Conservation (phyloP, 2,329 filamentous ascomycete genomes). For the Conoideocrella luteorostrata region DNA sequence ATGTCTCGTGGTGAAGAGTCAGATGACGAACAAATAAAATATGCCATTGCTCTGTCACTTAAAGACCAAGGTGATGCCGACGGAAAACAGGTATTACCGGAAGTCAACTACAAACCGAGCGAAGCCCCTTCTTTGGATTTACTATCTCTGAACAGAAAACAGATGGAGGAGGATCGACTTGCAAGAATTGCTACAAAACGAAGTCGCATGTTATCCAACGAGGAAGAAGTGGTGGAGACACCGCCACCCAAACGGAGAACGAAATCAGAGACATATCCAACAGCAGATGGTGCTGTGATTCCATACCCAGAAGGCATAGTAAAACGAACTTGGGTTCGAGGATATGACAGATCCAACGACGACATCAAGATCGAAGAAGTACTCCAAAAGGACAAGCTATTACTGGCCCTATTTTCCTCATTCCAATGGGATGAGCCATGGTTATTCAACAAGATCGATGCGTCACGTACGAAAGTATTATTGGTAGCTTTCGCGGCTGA, state of each 20-base stretch:
- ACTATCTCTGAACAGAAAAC: slow-evolving; percentile 62
- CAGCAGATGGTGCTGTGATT: slow-evolving; percentile 14
- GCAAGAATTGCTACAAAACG: slow-evolving; percentile 58
- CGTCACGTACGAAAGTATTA: slow-evolving; percentile 52
- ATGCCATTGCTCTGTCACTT: slow-evolving; percentile 55
- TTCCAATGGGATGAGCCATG: slow-evolving; percentile 82
- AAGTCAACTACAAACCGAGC: not conserved
- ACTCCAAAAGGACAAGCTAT: slow-evolving; percentile 63
- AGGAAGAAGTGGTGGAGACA: slow-evolving; percentile 21
- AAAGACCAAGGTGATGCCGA: slow-evolving; percentile 18
- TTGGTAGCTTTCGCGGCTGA: slow-evolving; percentile 50
- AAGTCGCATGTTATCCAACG: slow-evolving; percentile 19
- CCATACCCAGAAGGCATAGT: slow-evolving; percentile 56
- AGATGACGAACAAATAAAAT: slow-evolving; percentile 54
- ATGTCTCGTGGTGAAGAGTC: slow-evolving; percentile 29
- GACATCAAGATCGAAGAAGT: slow-evolving; percentile 89
- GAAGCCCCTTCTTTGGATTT: slow-evolving; percentile 28
- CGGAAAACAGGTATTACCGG: not conserved
- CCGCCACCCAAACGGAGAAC: slow-evolving; percentile 20
- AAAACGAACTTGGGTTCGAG: slow-evolving; percentile 73
- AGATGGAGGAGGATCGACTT: slow-evolving; percentile 81
- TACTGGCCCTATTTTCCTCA: slow-evolving; percentile 76
- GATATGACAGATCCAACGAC: slow-evolving; percentile 53
- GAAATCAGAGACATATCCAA: slow-evolving; percentile 10
- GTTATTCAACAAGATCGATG: slow-evolving; percentile 66